Evolutionary conservation across 331 rosid species (phyloP).

Genomic region (Dryas integrifolia): DNA sequence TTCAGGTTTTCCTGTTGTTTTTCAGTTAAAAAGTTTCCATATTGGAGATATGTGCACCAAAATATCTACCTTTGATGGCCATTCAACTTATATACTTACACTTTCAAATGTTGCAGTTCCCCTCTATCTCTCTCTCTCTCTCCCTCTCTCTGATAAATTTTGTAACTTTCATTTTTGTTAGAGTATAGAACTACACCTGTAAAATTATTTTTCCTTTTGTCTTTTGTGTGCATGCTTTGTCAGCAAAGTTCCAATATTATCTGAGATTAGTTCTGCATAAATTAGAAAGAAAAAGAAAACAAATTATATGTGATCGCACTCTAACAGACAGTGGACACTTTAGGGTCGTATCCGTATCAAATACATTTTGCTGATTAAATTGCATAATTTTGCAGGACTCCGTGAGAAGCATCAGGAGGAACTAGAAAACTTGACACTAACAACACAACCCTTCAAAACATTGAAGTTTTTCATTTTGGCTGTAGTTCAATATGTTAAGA

Average conservation of each 20-base stretch:
- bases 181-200: not conserved
- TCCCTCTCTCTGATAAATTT: not conserved
- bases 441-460: constrained; percentile 73
- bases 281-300: not conserved
- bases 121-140: not conserved
- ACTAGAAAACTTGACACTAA: constrained; percentile 70
- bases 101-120: not conserved
- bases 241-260: not conserved
- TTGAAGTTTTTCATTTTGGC: constrained; percentile 72
- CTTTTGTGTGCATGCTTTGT: not conserved
- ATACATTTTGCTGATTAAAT: not conserved
- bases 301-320: not conserved
- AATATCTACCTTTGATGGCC: not conserved
- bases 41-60: not conserved
- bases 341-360: constrained; percentile 5
- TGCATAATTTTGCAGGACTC: constrained; percentile 51
- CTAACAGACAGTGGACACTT: constrained; percentile 20
- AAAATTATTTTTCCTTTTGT: not conserved
- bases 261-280: not conserved
- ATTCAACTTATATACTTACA: not conserved
- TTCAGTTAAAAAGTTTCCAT: not conserved
- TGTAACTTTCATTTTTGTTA: not conserved
- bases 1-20: not conserved
- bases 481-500: constrained; percentile 52
- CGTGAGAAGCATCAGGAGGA: constrained; percentile 51